Conservation (phyloP, 140 eudicot genomes). For the Flaveria floridana region DNA sequence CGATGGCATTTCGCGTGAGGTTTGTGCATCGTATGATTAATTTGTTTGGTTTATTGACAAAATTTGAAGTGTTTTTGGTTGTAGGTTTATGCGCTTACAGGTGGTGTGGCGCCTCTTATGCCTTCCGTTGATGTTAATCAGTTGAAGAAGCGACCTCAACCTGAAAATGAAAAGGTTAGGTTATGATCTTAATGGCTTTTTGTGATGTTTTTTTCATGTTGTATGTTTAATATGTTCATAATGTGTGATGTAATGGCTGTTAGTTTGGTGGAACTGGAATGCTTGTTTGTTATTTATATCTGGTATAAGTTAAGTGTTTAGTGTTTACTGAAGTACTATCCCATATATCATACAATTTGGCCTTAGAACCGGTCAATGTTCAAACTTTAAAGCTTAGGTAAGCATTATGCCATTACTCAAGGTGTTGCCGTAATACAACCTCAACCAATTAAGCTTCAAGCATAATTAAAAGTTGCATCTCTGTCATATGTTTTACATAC, state of each 20-base stretch:
- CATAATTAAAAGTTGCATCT: too few relatives aligned
- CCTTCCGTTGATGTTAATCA: constrained; percentile 74
- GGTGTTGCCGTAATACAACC: too few relatives aligned
- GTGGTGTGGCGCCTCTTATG: constrained; percentile 90
- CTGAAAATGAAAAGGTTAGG: constrained; percentile 74
- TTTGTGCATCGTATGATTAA: constrained; percentile 13
- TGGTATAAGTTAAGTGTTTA: not conserved
- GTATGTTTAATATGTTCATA: not conserved
- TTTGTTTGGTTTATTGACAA: not conserved
- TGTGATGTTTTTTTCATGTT: not conserved
- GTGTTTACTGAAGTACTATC: too few relatives aligned
- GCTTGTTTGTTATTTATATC: not conserved
- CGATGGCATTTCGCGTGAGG: constrained; percentile 99
- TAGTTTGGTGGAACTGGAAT: constrained; percentile 16
- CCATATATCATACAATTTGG: not conserved
- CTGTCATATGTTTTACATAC: too few relatives aligned
- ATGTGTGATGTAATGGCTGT: constrained; percentile 8
- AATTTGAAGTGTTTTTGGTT: not conserved
- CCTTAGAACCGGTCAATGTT: not conserved
- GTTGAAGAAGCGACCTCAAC: constrained; percentile 54
- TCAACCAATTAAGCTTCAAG: too few relatives aligned
- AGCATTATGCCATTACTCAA: too few relatives aligned
- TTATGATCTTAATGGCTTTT: not conserved
- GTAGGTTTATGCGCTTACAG: constrained; percentile 94
- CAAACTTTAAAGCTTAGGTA: too few relatives aligned